phyloP scores from a whole-genome alignment of 345 rosid genomes.

The Noccaea caerulescens region DNA sequence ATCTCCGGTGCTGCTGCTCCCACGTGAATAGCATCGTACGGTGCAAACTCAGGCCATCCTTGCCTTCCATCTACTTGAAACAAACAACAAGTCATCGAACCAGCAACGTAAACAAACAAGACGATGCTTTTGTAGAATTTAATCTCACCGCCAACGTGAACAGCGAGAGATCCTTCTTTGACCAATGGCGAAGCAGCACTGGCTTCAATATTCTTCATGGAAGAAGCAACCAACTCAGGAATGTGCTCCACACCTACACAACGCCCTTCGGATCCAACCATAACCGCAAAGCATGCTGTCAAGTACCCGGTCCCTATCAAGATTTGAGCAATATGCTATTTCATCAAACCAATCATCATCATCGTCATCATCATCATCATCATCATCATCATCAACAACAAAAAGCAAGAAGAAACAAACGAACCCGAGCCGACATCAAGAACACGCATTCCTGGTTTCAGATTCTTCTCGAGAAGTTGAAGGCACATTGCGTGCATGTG shows the following conservation, averaged over 20 bases:
- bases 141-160: slow-evolving; percentile 74
- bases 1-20: slow-evolving; percentile 99
- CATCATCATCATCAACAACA: not conserved
- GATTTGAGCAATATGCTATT: not conserved
- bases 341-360: not conserved
- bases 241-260: slow-evolving; percentile 91
- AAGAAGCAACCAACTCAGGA: slow-evolving; percentile 72
- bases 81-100: not conserved
- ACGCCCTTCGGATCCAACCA: slow-evolving; percentile 91
- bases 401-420: not conserved
- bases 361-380: not conserved
- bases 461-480: slow-evolving; percentile 70
- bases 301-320: slow-evolving; percentile 55
- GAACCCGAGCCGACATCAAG: slow-evolving; percentile 97
- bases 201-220: slow-evolving; percentile 66
- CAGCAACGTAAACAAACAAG: not conserved
- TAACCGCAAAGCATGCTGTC: slow-evolving; percentile 91
- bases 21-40: slow-evolving; percentile 94
- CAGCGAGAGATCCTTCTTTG: slow-evolving; percentile 71
- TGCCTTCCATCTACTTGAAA: slow-evolving; percentile 73
- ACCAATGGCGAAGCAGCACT: slow-evolving; percentile 75
- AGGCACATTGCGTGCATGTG: slow-evolving; percentile 99
- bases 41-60: slow-evolving; percentile 94
- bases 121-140: not conserved
- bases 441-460: slow-evolving; percentile 92